Conservation (phyloP, 75 land plant genomes). For the Cupressus sempervirens region DNA sequence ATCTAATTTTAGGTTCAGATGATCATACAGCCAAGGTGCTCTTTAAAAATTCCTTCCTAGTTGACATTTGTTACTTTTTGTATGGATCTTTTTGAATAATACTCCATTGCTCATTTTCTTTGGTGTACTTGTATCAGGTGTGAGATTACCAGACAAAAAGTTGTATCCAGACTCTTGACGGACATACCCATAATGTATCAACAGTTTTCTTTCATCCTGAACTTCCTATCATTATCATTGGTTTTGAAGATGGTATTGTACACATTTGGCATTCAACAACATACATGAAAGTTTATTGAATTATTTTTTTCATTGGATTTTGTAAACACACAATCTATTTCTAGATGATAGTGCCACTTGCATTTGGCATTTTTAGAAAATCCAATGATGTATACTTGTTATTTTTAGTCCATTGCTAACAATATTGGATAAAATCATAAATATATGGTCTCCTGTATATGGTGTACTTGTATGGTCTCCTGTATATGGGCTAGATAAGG, state of each 20-base stretch:
- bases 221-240: slow-evolving; percentile 76
- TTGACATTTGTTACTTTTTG: not conserved
- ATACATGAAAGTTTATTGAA: slow-evolving; percentile 49
- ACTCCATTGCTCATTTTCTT: not conserved
- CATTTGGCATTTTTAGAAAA: not conserved
- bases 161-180: slow-evolving; percentile 86
- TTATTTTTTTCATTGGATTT: not conserved
- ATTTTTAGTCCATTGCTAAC: not conserved
- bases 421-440: not conserved
- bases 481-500: not conserved
- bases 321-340: not conserved
- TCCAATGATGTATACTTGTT: not conserved
- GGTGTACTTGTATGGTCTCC: too few relatives aligned
- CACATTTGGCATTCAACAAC: slow-evolving; percentile 87
- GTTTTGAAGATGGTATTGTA: slow-evolving; percentile 90
- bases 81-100: not conserved
- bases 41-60: not conserved
- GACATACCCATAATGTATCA: slow-evolving; percentile 86
- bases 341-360: not conserved
- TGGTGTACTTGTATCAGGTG: slow-evolving; percentile 33
- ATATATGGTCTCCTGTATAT: not conserved
- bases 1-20: slow-evolving; percentile 89
- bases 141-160: slow-evolving; percentile 91
- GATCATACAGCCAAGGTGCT: slow-evolving; percentile 88
- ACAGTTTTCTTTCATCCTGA: slow-evolving; percentile 91